These are phyloP conservation scores for Leccinellum rugosiceps DNA, from an alignment of 768 basidiomycete species.

Conservation along the genomic window DNA sequence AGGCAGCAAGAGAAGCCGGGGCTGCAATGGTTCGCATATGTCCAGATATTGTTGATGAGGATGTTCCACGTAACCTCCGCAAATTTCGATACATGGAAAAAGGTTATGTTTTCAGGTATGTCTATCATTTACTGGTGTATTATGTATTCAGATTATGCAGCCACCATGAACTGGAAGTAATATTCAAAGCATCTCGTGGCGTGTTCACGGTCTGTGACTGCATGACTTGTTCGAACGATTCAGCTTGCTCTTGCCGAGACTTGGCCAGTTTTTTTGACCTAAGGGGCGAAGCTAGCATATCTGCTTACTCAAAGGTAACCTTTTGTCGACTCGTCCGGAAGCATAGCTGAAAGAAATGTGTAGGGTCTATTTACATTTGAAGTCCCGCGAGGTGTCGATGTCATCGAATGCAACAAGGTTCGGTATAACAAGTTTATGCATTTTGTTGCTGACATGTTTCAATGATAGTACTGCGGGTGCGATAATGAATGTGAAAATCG, in stretches of 20 bases:
- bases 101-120: slow-evolving; percentile 46
- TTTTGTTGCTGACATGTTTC: background rate
- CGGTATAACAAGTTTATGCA: slow-evolving; percentile 1
- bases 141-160: slow-evolving; percentile 12
- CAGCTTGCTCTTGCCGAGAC: slow-evolving; percentile 48
- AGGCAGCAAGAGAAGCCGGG: slow-evolving; percentile 18
- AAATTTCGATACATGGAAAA: slow-evolving; percentile 53
- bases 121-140: background rate
- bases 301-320: slow-evolving; percentile 46
- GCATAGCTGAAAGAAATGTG: background rate
- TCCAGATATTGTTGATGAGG: slow-evolving; percentile 32
- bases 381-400: slow-evolving; percentile 41
- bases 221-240: slow-evolving; percentile 31
- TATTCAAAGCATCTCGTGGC: slow-evolving; percentile 27
- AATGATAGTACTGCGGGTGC: slow-evolving; percentile 45
- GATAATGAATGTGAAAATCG: slow-evolving; percentile 49
- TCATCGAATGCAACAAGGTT: slow-evolving; percentile 68
- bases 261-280: slow-evolving; percentile 38
- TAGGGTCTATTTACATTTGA: slow-evolving; percentile 53
- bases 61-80: slow-evolving; percentile 40
- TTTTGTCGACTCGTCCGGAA: background rate
- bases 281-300: slow-evolving; percentile 23
- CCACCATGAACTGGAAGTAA: slow-evolving; percentile 12
- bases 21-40: slow-evolving; percentile 36
- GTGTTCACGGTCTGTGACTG: slow-evolving; percentile 47